A percentile compares a stretch with the other conserved stretches of the same genome.
These are phyloP conservation scores for Mycothermus thermophilus DNA, from an alignment of 495 filamentous ascomycete genomes.

Conservation along the genomic window DNA sequence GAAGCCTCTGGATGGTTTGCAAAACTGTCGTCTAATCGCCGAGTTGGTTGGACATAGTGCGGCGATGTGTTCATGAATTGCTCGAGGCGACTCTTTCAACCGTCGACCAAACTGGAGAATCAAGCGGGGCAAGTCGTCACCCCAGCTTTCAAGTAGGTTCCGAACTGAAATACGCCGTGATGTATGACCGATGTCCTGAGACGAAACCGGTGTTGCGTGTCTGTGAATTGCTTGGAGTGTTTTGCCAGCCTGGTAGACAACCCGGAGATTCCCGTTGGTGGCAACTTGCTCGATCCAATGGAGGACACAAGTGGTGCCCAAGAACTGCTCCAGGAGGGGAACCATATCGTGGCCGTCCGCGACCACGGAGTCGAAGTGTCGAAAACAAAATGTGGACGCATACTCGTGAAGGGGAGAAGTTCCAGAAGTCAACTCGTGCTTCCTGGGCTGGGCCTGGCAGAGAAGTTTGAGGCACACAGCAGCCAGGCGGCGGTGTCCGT, in stretches of 20 bases:
- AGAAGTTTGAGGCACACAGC: conserved; percentile 4
- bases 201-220: no score
- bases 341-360: conserved; percentile 3
- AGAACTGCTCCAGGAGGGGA: conserved; percentile 3
- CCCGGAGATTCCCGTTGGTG: conserved; percentile 2
- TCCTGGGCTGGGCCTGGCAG: background rate
- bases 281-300: conserved; percentile 7
- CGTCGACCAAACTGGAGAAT: conserved; percentile 3
- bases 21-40: conserved; percentile 10
- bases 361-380: conserved; percentile 2
- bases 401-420: conserved; percentile 3
- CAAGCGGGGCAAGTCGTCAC: conserved; percentile 4
- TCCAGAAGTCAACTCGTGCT: background rate
- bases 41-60: conserved; percentile 18
- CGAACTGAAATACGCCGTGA: background rate
- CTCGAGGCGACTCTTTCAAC: conserved; percentile 10
- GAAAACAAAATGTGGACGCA: conserved; percentile 7
- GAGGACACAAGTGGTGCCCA: conserved; percentile 2
- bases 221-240: conserved; percentile 1
- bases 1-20: conserved; percentile 6
- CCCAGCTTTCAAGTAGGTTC: conserved; percentile 5
- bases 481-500: conserved; percentile 4
- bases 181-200: background rate
- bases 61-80: conserved; percentile 16
- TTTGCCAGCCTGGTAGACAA: conserved; percentile 8